Conservation (phyloP, 1,284 basidiomycete species). For the Rhodotorula sp. region DNA sequence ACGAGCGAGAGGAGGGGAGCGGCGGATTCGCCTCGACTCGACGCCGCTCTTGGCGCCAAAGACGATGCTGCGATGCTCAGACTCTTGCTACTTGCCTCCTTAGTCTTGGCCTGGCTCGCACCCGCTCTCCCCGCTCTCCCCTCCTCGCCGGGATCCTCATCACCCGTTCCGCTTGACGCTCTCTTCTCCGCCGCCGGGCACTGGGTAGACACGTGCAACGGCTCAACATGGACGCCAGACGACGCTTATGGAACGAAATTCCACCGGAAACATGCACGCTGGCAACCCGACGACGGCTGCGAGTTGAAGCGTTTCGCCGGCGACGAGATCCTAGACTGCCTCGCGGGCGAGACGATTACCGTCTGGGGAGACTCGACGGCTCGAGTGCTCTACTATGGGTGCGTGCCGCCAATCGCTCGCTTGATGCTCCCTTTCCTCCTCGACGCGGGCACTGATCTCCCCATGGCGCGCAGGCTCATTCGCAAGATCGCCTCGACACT, state of each 20-base stretch:
- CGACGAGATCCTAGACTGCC: neutral
- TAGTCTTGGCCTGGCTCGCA: neutral
- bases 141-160: neutral
- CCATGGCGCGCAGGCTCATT: neutral
- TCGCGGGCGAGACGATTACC: neutral
- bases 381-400: neutral
- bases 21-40: neutral
- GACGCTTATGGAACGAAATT: neutral
- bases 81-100: neutral
- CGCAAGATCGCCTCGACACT: neutral
- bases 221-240: neutral
- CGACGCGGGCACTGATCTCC: too few species aligned
- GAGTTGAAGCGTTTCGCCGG: neutral
- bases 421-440: neutral
- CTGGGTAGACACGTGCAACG: neutral
- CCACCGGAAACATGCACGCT: neutral
- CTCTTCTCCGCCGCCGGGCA: neutral
- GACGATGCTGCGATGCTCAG: neutral
- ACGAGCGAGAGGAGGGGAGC: neutral
- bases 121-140: neutral
- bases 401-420: neutral
- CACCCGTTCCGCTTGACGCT: neutral
- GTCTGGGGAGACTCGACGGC: conserved; percentile 3
- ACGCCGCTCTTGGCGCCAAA: neutral
- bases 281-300: neutral